phyloP scores from a whole-genome alignment of 2,329 filamentous ascomycete genomes.

The Botryosphaeria agaves region DNA sequence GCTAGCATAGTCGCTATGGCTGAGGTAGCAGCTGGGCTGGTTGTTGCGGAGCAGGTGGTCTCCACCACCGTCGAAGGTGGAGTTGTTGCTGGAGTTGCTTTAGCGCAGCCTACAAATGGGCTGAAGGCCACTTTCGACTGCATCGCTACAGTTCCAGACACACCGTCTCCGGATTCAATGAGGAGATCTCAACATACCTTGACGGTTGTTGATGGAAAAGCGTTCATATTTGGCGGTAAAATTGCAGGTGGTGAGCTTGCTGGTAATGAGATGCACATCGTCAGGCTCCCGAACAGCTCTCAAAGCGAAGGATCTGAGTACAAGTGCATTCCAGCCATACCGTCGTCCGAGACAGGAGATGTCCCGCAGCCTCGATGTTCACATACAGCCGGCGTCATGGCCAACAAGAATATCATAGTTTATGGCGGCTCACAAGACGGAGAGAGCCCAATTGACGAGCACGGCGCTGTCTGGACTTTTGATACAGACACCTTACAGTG shows the following conservation, averaged over 20 bases:
- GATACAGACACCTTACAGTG: conserved; percentile 5
- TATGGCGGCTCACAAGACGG: conserved; percentile 20
- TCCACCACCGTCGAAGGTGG: conserved; percentile 20
- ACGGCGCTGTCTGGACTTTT: conserved; percentile 23
- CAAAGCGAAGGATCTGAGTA: conserved; percentile 20
- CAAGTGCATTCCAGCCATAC: conserved; percentile 21
- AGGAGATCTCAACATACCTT: too few species aligned
- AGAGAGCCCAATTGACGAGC: conserved; percentile 16
- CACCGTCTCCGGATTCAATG: conserved; percentile 14
- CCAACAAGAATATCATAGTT: conserved; percentile 18
- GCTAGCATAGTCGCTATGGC: too few species aligned
- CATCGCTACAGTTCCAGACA: conserved; percentile 20
- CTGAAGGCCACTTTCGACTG: conserved; percentile 23
- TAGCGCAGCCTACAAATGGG: conserved; percentile 24
- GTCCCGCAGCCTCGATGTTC: conserved; percentile 18
- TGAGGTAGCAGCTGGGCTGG: conserved; percentile 21
- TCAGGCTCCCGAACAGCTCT: conserved; percentile 15
- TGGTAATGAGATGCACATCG: conserved; percentile 23
- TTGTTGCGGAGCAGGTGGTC: conserved; percentile 22
- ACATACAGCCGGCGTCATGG: conserved; percentile 21
- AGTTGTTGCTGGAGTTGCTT: conserved; percentile 20
- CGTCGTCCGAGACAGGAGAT: conserved; percentile 11
- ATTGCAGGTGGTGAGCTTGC: conserved; percentile 15
- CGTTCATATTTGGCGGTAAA: conserved; percentile 27
- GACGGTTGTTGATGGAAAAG: conserved; percentile 23